A percentile compares a stretch with the other conserved stretches of the same genome.
phyloP scores from a whole-genome alignment of 768 basidiomycete genomes.

The Boletus rubescentipes region DNA sequence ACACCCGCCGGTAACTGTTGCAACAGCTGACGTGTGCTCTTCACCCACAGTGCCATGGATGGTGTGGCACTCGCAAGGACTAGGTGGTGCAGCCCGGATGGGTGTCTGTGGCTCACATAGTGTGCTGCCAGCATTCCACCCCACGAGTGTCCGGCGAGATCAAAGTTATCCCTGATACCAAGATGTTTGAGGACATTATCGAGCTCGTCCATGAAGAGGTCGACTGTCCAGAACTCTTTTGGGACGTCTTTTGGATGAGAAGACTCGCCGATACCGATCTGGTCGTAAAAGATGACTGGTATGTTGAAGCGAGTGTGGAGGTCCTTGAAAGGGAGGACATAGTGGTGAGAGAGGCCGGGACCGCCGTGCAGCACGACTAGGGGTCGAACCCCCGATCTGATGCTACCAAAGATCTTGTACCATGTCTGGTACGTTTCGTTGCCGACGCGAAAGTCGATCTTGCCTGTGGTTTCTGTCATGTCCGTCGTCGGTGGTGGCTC shows the following conservation, averaged over 20 bases:
- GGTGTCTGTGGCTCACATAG: conserved; percentile 39
- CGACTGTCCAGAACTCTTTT: conserved; percentile 41
- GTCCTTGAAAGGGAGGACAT: conserved; percentile 39
- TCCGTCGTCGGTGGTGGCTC: neutral
- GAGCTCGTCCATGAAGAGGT: conserved; percentile 56
- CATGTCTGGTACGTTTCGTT: conserved; percentile 39
- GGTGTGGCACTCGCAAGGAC: conserved; percentile 35
- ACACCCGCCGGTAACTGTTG: conserved; percentile 28
- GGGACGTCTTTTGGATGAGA: conserved; percentile 36
- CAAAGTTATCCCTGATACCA: conserved; percentile 39
- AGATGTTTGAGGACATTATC: conserved; percentile 46
- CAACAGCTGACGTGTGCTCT: conserved; percentile 27
- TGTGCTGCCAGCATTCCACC: conserved; percentile 52
- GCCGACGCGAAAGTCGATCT: conserved; percentile 19
- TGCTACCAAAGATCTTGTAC: conserved; percentile 45
- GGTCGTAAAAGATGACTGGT: conserved; percentile 52
- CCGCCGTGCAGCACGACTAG: conserved; percentile 49
- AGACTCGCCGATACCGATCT: conserved; percentile 46
- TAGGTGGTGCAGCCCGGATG: conserved; percentile 37
- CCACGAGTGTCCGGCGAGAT: conserved; percentile 57
- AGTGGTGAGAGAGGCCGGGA: conserved; percentile 39
- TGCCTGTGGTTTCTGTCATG: conserved; percentile 26
- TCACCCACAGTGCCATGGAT: conserved; percentile 29
- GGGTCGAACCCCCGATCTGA: conserved; percentile 33
- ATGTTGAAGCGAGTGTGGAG: conserved; percentile 31